These are phyloP conservation scores for Pholiota molesta DNA, from an alignment of 768 basidiomycete genomes.

Conservation along the genomic window DNA sequence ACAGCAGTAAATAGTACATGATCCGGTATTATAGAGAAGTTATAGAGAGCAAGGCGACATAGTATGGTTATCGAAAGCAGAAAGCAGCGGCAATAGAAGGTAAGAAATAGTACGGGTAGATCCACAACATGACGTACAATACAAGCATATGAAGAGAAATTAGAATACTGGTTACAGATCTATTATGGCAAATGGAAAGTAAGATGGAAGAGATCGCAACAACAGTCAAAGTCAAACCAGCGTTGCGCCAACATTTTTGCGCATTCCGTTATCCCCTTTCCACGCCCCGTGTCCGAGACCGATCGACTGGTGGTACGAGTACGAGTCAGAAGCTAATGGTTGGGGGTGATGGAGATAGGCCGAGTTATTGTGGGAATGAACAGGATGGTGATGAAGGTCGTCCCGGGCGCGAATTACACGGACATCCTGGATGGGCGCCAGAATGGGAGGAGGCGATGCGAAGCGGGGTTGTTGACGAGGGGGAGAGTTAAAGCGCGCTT, in stretches of 20 bases:
- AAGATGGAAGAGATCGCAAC: background rate
- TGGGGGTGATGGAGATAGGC: slow-evolving; percentile 47
- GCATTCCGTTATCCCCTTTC: slow-evolving; percentile 49
- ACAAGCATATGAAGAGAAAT: slow-evolving; percentile 3
- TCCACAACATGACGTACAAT: slow-evolving; percentile 8
- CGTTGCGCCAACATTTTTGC: slow-evolving; percentile 44
- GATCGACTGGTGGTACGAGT: slow-evolving; percentile 43
- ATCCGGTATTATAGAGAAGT: no score
- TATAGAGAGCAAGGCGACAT: slow-evolving; percentile 1
- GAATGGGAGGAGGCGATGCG: slow-evolving; percentile 54
- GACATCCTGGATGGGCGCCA: slow-evolving; percentile 58
- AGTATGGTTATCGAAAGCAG: slow-evolving; percentile 5
- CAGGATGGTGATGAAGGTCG: slow-evolving; percentile 24
- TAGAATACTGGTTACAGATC: background rate
- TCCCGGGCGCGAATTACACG: slow-evolving; percentile 34
- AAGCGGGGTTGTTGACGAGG: slow-evolving; percentile 34
- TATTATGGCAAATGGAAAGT: slow-evolving; percentile 9
- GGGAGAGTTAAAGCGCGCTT: no score
- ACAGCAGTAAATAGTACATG: background rate
- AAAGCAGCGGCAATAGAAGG: background rate
- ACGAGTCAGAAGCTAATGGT: slow-evolving; percentile 33
- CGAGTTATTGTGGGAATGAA: slow-evolving; percentile 29
- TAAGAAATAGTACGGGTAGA: background rate
- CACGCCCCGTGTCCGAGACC: slow-evolving; percentile 44
- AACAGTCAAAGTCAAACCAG: slow-evolving; percentile 30